Evolutionary conservation across 148 eudicot species (phyloP), one percentile per base, ranked within the genome.

Genomic region (Vaccinium macrocarpon): DNA sequence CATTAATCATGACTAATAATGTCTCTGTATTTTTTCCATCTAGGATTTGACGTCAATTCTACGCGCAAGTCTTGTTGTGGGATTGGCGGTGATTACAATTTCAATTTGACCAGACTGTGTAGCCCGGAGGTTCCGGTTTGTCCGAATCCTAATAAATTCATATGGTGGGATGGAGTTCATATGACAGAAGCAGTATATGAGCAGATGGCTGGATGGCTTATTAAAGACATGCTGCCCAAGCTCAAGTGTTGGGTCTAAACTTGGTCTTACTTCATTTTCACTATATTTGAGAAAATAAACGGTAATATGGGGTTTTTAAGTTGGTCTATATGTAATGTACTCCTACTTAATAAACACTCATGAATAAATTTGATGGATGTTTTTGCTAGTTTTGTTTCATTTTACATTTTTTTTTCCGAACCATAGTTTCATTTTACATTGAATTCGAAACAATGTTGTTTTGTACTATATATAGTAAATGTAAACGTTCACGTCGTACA

Each of bases 101-200:
- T 11, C 6, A 78, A 66, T 27, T 4, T 51, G 8, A 18, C 10
- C 27, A 7, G 21, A 4, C 1, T 0, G 5, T 84, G 86, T 66
- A 82, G 86, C 7, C 25, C 50, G 4, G 19, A 14, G 2, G 82
- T 79, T 18, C 61, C 75, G 1, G 52, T 79, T 8, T 84, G 86
- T 52, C 27, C 76, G 2, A 72, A 84, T 55, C 86, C 86, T 0
- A 12, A 64, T 35, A 49, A 7, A 7, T 59, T 1, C 3, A 62
- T 84, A 10, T 62, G 51, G 8, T 78, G 82, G 77, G 86, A 84
- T 78, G 86, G 82, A 51, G 14, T 84, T 16, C 86, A 84, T 21
- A 19, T 64, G 35, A 84, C 82, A 1, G 42, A 84, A 18, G 9
- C 49, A n/a, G 77, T 51, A 6, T 59, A 84, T 16, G 12, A 49